These are phyloP conservation scores for Quercus mongolica DNA, from an alignment of 306 rosid genomes.

Conservation along the genomic window DNA sequence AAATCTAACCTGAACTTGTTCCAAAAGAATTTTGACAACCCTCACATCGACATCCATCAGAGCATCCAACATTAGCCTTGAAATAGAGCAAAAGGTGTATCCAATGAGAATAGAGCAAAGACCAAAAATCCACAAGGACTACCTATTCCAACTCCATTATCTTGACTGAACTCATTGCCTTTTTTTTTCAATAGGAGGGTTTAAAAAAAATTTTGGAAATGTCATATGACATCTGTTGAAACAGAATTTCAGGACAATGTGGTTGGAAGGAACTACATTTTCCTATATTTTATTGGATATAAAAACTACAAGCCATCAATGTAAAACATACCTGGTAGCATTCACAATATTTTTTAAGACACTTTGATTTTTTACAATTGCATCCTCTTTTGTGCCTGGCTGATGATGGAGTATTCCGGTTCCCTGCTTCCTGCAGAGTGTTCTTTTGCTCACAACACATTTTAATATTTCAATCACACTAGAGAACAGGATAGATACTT, in stretches of 20 bases:
- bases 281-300: neutral
- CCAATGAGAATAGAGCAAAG: neutral
- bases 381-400: conserved; percentile 42
- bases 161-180: neutral
- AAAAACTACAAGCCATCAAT: neutral
- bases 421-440: conserved; percentile 20
- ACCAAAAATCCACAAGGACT: neutral
- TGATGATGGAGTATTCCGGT: conserved; percentile 3
- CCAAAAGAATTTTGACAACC: conserved; percentile 38
- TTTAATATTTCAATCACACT: neutral
- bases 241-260: neutral
- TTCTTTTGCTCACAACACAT: conserved; percentile 6
- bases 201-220: neutral
- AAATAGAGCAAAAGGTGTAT: neutral
- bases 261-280: neutral
- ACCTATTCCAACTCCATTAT: neutral
- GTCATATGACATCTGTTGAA: neutral
- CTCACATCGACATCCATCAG: conserved; percentile 27
- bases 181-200: neutral
- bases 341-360: conserved; percentile 28
- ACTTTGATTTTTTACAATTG: conserved; percentile 37
- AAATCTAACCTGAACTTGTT: conserved; percentile 18
- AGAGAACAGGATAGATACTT: neutral
- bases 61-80: conserved; percentile 36
- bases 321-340: conserved; percentile 29